These are phyloP conservation scores for Isochrysis galbana DNA, from an alignment of 78 protist species.

Conservation along the genomic window DNA sequence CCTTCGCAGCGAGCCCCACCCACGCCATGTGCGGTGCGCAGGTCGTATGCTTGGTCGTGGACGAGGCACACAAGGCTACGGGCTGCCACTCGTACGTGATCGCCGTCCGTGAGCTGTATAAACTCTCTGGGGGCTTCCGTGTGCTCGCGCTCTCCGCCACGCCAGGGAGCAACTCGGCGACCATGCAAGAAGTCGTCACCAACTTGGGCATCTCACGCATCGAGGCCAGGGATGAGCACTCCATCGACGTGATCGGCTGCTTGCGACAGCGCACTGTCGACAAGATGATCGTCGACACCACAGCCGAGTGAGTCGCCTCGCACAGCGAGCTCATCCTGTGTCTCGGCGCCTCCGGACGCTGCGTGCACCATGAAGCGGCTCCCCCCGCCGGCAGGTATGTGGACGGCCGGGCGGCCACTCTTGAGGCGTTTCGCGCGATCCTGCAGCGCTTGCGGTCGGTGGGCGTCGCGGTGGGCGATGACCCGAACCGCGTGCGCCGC, in stretches of 20 bases:
- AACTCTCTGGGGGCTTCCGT: constrained; percentile 57
- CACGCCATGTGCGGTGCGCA: no score
- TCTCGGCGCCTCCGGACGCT: no score
- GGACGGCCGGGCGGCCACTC: not conserved
- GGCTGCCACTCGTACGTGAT: constrained; percentile 47
- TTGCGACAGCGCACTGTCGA: not conserved
- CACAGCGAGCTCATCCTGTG: no score
- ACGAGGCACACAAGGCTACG: constrained; percentile 63
- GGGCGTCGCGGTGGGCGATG: not conserved
- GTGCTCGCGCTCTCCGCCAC: constrained; percentile 93
- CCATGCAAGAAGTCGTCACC: constrained; percentile 59
- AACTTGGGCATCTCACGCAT: constrained; percentile 70
- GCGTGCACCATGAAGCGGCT: no score
- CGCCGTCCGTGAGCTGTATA: not conserved
- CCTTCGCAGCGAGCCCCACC: no score
- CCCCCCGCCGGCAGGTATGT: no score
- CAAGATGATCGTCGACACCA: not conserved
- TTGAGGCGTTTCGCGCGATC: not conserved
- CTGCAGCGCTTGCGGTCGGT: not conserved
- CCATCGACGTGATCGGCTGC: constrained; percentile 55
- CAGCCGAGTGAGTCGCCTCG: no score
- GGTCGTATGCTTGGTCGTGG: constrained; percentile 56
- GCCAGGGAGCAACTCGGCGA: constrained; percentile 78
- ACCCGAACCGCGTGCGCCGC: not conserved
- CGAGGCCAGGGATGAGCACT: constrained; percentile 67